phyloP scores from a whole-genome alignment of 2,329 filamentous ascomycete species.

The Chaetomium olivaceum region DNA sequence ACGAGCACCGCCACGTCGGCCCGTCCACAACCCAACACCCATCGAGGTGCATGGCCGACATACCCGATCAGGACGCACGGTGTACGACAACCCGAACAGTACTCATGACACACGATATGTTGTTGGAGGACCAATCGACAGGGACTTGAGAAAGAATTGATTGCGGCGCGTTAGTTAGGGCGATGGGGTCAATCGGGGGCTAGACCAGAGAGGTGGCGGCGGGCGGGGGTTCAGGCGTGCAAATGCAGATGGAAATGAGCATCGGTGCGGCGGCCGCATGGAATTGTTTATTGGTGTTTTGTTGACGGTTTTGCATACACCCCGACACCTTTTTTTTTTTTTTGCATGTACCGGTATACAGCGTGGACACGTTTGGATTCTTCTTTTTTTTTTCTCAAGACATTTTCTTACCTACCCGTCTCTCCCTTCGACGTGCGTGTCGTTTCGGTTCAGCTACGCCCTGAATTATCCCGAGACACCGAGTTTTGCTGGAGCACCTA shows the following conservation, averaged over 20 bases:
- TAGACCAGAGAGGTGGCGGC: background rate
- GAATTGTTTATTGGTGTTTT: background rate
- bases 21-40: background rate
- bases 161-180: background rate
- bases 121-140: background rate
- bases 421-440: background rate
- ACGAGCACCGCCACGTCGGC: background rate
- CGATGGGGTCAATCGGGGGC: background rate
- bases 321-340: background rate
- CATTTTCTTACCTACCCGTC: background rate
- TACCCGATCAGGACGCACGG: background rate
- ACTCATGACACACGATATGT: background rate
- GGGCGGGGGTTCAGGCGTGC: background rate
- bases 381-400: background rate
- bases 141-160: background rate
- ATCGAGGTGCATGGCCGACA: background rate
- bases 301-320: background rate
- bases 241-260: background rate
- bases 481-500: background rate
- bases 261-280: background rate
- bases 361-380: background rate
- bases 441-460: background rate
- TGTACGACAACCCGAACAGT: background rate
- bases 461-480: background rate
- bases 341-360: slow-evolving; percentile 5